Percentiles rank a stretch among this genome's conserved stretches.
Conservation (phyloP, 1,139 yeast species). For the Blastobotrys buckinghamii region DNA sequence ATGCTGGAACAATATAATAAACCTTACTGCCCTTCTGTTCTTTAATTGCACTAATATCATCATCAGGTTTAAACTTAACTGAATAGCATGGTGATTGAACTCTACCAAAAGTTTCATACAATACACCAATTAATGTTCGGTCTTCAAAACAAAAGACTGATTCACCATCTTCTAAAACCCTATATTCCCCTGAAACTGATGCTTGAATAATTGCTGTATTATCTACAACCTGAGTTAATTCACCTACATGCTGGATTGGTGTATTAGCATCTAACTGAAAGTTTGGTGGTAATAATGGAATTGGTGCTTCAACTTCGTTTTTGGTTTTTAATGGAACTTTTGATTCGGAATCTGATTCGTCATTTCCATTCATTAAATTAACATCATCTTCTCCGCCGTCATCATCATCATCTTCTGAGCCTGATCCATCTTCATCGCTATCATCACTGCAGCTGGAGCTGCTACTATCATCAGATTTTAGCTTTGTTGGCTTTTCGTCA, state of each 20-base stretch:
- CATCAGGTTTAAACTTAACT: constrained; percentile 60
- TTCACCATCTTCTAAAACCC: constrained; percentile 67
- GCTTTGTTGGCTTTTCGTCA: constrained; percentile 17
- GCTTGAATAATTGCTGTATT: constrained; percentile 69
- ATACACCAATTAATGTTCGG: constrained; percentile 66
- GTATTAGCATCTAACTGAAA: constrained; percentile 53
- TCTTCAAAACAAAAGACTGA: constrained; percentile 77
- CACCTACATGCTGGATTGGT: constrained; percentile 69
- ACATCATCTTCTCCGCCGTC: constrained; percentile 18
- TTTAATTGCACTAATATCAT: constrained; percentile 43
- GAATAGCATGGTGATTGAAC: constrained; percentile 79
- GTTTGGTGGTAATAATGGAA: constrained; percentile 64
- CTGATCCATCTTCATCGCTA: constrained; percentile 16
- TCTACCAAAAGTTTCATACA: constrained; percentile 88
- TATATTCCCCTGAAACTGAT: constrained; percentile 73
- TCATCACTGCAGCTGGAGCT: too few relatives aligned
- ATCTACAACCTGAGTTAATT: constrained; percentile 65
- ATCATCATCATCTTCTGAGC: constrained; percentile 23
- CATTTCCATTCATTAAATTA: neutral
- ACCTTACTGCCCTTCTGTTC: constrained; percentile 52
- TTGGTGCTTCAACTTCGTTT: constrained; percentile 72
- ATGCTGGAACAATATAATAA: constrained; percentile 73
- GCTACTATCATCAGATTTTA: too few relatives aligned
- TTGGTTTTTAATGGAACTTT: constrained; percentile 65
- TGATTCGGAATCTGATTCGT: constrained; percentile 1